These are phyloP conservation scores for Cydonia oblonga DNA, from an alignment of 331 rosid genomes.

Conservation along the genomic window DNA sequence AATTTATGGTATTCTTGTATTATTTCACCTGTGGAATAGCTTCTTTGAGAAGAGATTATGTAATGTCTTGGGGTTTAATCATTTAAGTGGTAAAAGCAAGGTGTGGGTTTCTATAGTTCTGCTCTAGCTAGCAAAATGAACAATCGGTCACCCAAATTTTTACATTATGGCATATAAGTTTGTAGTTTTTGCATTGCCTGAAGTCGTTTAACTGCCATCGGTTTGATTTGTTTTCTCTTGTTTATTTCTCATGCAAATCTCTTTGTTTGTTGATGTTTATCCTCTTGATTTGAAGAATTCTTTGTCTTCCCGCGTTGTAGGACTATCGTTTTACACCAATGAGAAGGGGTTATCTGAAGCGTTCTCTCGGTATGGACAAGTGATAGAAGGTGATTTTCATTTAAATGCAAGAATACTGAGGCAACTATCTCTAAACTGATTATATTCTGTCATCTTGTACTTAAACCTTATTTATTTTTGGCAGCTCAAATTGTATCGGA, in stretches of 20 bases:
- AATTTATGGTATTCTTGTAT: background rate
- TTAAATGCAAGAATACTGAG: conserved; percentile 3
- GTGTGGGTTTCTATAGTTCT: background rate
- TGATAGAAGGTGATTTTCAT: conserved; percentile 56
- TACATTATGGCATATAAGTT: background rate
- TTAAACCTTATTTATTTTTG: conserved; percentile 13
- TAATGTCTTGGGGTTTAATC: background rate
- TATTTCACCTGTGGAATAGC: background rate
- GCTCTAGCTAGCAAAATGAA: background rate
- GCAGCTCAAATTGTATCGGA: conserved; percentile 71
- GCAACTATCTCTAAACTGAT: background rate
- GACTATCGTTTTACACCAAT: conserved; percentile 59
- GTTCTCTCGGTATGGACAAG: conserved; percentile 72
- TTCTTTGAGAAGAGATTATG: background rate
- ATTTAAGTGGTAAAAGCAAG: background rate
- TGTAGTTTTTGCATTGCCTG: background rate
- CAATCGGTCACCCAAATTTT: background rate
- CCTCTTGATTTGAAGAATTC: background rate
- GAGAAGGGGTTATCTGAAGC: conserved; percentile 66
- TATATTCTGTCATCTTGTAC: background rate
- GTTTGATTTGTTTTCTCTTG: background rate
- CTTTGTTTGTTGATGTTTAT: background rate
- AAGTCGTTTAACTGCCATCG: background rate
- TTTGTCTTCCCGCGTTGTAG: conserved; percentile 23
- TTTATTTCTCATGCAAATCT: background rate